These are phyloP conservation scores for Bromus sterilis DNA, from an alignment of 176 grass and related monocot species.

Conservation along the genomic window DNA sequence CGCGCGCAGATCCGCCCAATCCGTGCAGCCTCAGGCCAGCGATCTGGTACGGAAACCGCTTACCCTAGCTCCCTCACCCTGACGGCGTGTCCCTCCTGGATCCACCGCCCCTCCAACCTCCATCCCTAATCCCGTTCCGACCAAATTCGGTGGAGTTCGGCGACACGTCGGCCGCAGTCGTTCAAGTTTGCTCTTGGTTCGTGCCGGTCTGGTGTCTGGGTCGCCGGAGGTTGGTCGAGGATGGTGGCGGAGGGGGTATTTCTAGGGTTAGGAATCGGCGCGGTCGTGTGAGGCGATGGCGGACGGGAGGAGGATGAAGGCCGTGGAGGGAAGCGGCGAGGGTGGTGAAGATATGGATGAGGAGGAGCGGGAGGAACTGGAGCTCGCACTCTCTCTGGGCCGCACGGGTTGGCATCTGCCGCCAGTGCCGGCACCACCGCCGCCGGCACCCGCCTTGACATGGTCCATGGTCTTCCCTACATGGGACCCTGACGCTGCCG, in stretches of 20 bases:
- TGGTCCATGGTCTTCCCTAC: conserved; percentile 4
- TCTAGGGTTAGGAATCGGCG: conserved; percentile 38
- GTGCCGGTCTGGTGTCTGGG: neutral
- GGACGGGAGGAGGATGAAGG: conserved; percentile 66
- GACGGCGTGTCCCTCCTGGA: neutral
- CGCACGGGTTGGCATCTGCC: conserved; percentile 30
- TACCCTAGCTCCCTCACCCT: neutral
- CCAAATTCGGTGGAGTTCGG: conserved; percentile 26
- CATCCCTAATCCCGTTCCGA: neutral
- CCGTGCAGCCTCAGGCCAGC: neutral
- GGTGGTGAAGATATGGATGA: conserved; percentile 26
- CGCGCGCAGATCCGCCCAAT: conserved; percentile 29
- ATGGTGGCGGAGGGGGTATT: neutral
- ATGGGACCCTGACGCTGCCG: conserved; percentile 24
- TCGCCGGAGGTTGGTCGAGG: neutral
- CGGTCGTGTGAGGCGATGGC: conserved; percentile 35
- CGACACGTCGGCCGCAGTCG: neutral
- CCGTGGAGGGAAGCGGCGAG: conserved; percentile 32
- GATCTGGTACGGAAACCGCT: conserved; percentile 10
- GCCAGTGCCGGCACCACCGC: neutral
- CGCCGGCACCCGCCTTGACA: neutral
- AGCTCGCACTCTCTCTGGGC: conserved; percentile 46
- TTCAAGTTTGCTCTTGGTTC: neutral
- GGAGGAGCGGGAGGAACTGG: conserved; percentile 29
- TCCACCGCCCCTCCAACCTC: neutral